Percentiles rank a stretch among this genome's conserved stretches.
These are phyloP conservation scores for Puccinia hordei DNA, from an alignment of 1,284 basidiomycete species.

Conservation along the genomic window DNA sequence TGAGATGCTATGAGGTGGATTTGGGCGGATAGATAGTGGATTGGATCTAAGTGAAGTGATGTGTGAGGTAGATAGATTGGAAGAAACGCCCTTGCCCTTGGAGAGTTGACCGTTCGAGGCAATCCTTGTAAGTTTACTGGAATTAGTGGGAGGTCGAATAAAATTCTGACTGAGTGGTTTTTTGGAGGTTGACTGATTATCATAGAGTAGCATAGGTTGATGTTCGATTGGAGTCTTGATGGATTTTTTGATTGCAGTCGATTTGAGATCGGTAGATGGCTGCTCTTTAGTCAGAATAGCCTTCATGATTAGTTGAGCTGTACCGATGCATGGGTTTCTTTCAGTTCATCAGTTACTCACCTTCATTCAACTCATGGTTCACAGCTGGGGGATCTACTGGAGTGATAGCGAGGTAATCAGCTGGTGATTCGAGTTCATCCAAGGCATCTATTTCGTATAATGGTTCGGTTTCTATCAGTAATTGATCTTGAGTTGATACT, in stretches of 20 bases:
- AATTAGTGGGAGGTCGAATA: not conserved
- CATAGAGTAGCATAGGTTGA: not conserved
- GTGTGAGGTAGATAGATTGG: not conserved
- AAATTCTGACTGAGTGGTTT: not conserved
- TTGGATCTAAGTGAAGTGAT: not conserved
- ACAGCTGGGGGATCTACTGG: not conserved
- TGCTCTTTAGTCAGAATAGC: not conserved
- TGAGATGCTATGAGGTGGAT: not conserved
- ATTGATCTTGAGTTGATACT: slow-evolving; percentile 5
- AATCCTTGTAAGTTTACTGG: not conserved
- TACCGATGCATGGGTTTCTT: not conserved
- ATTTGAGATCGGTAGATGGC: not conserved
- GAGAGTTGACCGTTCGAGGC: not conserved
- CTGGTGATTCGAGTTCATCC: slow-evolving; percentile 4
- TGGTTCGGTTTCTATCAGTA: not conserved
- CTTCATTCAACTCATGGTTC: not conserved
- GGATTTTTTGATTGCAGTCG: not conserved
- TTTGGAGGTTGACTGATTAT: not conserved
- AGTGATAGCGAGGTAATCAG: not conserved
- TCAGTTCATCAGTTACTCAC: not conserved
- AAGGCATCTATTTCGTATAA: not conserved
- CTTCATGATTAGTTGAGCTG: not conserved
- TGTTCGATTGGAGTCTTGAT: not conserved
- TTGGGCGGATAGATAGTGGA: slow-evolving; percentile 10
- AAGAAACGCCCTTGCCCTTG: not conserved